These are phyloP conservation scores for Collybia sordida DNA, from an alignment of 768 basidiomycete species.

Conservation along the genomic window DNA sequence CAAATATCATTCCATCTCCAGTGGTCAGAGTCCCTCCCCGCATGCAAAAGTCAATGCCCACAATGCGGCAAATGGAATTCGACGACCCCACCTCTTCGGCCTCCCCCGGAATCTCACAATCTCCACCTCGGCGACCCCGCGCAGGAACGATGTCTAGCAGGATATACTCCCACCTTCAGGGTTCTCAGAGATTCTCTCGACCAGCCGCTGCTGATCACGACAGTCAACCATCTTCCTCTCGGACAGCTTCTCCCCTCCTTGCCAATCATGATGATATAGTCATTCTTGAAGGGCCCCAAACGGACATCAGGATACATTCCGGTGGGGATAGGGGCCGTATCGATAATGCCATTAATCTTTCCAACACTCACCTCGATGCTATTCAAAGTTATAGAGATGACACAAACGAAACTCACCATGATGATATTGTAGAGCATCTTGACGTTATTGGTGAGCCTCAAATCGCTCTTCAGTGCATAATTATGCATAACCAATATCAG, in stretches of 20 bases:
- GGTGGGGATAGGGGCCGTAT: conserved; percentile 37
- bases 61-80: conserved; percentile 6
- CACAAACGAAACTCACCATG: conserved; percentile 53
- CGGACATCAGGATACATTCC: conserved; percentile 37
- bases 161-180: conserved; percentile 30
- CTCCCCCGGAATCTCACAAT: not conserved
- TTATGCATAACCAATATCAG: conserved; percentile 29
- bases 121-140: conserved; percentile 21
- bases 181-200: conserved; percentile 12
- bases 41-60: conserved; percentile 19
- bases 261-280: conserved; percentile 21
- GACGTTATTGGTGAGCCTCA: conserved; percentile 66
- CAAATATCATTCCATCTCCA: not conserved
- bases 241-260: conserved; percentile 12
- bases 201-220: not conserved
- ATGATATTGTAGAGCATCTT: conserved; percentile 81
- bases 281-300: conserved; percentile 38
- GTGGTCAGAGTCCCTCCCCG: conserved; percentile 3
- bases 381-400: not conserved
- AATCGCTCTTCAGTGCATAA: not conserved
- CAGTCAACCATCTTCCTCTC: conserved; percentile 7
- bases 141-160: conserved; percentile 31
- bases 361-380: conserved; percentile 1
- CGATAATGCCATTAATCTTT: conserved; percentile 42
- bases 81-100: conserved; percentile 1